These are phyloP conservation scores for Caulochytrium protostelioides DNA, from an alignment of 371 early-diverging fungal species.

Conservation along the genomic window DNA sequence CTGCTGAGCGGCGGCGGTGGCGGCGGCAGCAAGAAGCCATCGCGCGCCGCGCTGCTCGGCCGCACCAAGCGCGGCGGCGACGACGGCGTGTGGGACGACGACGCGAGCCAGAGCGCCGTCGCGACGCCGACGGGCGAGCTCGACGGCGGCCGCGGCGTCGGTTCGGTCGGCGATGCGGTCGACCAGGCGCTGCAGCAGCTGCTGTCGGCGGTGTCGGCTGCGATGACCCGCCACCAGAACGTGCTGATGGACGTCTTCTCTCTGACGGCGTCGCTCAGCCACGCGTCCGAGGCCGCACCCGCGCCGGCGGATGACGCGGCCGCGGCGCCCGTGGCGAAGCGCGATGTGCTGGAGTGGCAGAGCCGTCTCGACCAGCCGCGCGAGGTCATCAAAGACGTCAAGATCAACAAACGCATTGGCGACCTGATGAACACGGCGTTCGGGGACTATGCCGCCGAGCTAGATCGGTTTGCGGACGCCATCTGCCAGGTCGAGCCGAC, in stretches of 20 bases:
- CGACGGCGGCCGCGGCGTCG: no score
- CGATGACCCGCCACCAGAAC: slow-evolving; percentile 55
- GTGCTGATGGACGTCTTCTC: slow-evolving; percentile 59
- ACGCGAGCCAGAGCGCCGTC: no score
- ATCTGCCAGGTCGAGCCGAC: no score
- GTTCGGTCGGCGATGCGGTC: no score
- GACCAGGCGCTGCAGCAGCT: slow-evolving; percentile 15
- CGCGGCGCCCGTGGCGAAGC: no score
- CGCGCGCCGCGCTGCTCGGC: no score
- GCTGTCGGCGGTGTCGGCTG: slow-evolving; percentile 28
- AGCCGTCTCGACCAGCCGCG: slow-evolving; percentile 24
- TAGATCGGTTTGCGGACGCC: no score
- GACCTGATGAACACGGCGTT: background rate
- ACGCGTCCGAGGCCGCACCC: background rate
- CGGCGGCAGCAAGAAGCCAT: no score
- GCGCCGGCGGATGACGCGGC: background rate
- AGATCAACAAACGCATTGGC: slow-evolving; percentile 31
- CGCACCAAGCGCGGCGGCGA: no score
- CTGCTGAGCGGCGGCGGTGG: no score
- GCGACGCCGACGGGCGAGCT: no score
- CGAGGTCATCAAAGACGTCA: slow-evolving; percentile 38
- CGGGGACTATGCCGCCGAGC: background rate
- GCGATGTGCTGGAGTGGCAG: slow-evolving; percentile 20
- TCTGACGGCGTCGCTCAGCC: slow-evolving; percentile 10
- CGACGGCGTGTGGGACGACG: no score